Percentiles rank a stretch among this genome's conserved stretches.
phyloP scores from a whole-genome alignment of 2,329 filamentous ascomycete species.

The Grosmannia serpens region DNA sequence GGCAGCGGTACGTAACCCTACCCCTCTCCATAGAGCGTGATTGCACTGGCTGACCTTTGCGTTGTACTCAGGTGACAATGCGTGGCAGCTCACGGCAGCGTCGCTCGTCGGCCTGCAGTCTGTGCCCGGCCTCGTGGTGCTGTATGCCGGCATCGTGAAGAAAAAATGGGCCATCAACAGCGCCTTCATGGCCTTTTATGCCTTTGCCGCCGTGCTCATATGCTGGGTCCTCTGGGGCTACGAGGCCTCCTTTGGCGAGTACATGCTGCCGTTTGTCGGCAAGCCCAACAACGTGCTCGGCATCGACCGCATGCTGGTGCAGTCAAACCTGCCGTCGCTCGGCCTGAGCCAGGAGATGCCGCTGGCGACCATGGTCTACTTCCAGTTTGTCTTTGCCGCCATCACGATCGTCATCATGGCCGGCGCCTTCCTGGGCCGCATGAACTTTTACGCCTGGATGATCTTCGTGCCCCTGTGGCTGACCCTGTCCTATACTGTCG shows the following conservation, averaged over 20 bases:
- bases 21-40: no score
- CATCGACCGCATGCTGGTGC: constrained; percentile 30
- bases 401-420: constrained; percentile 37
- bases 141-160: constrained; percentile 36
- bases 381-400: constrained; percentile 41
- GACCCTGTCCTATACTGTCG: constrained; percentile 19
- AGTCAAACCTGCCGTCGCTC: constrained; percentile 30
- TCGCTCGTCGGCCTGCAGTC: constrained; percentile 36
- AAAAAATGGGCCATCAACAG: constrained; percentile 38
- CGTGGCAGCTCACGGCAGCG: constrained; percentile 40
- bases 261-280: constrained; percentile 38
- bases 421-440: constrained; percentile 33
- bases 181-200: constrained; percentile 40
- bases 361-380: constrained; percentile 38
- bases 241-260: constrained; percentile 33
- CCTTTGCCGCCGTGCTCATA: constrained; percentile 34
- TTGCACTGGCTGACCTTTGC: not conserved
- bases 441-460: constrained; percentile 41
- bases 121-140: constrained; percentile 34
- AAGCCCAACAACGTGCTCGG: constrained; percentile 32
- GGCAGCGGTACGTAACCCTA: not conserved
- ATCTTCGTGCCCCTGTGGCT: constrained; percentile 39
- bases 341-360: constrained; percentile 28
- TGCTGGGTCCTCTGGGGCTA: constrained; percentile 39
- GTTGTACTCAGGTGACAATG: constrained; percentile 29